phyloP scores from a whole-genome alignment of 306 rosid species.

The Macrotyloma uniflorum region DNA sequence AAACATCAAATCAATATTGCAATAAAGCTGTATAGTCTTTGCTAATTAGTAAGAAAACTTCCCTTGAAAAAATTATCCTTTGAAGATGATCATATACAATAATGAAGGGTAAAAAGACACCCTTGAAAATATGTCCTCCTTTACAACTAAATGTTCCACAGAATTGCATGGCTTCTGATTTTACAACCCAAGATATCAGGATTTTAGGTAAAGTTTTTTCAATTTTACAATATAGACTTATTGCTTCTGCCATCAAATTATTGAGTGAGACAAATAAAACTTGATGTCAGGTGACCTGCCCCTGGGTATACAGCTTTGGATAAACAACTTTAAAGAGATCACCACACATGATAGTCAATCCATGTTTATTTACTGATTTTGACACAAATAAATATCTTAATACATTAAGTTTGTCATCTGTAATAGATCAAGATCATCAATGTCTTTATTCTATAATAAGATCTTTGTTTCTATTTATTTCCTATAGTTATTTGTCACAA shows the following conservation, averaged over 20 bases:
- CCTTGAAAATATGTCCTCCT: background rate
- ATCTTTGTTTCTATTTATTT: background rate
- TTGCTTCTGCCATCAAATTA: conserved; percentile 11
- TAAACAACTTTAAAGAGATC: conserved; percentile 9
- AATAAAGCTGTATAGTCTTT: background rate
- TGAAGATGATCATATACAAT: background rate
- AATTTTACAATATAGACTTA: background rate
- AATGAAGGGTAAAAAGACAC: background rate
- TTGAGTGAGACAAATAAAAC: no score
- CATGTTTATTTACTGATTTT: background rate
- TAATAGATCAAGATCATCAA: background rate
- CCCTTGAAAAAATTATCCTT: background rate
- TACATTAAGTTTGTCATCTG: background rate
- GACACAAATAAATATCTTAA: background rate
- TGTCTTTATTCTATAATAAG: background rate
- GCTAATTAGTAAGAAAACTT: background rate
- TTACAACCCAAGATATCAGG: background rate
- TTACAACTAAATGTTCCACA: background rate
- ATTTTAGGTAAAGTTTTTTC: background rate
- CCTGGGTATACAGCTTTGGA: background rate
- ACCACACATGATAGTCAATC: background rate
- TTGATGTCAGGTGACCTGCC: background rate
- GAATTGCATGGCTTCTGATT: background rate
- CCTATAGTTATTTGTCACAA: background rate
- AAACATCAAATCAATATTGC: background rate